A percentile compares a stretch with the other conserved stretches of the same genome.
Conservation (phyloP, 176 grass and related monocot species). For the Hordeum vulgare region DNA sequence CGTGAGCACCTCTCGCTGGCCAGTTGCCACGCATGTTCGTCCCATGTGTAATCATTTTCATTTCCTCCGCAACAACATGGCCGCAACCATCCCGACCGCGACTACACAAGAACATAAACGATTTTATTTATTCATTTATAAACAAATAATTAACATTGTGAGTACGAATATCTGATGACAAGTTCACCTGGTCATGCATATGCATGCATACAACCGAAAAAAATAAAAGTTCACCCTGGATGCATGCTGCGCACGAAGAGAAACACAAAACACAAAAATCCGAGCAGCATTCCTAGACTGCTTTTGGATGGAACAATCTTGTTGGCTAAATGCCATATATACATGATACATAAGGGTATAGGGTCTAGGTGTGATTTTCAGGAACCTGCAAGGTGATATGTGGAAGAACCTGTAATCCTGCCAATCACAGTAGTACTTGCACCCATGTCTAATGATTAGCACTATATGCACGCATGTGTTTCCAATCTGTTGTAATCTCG, state of each 20-base stretch:
- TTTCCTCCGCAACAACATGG: not conserved
- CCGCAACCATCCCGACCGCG: constrained; percentile 9
- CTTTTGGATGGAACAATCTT: not conserved
- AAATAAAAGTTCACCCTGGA: too few relatives aligned
- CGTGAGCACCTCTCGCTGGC: constrained; percentile 24
- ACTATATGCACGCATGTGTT: not conserved
- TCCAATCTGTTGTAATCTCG: not conserved
- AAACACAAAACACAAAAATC: too few relatives aligned
- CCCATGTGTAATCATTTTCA: constrained; percentile 12
- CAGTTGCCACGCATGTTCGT: not conserved
- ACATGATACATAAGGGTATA: too few relatives aligned
- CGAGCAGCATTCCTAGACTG: not conserved
- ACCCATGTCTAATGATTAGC: not conserved
- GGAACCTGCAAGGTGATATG: not conserved
- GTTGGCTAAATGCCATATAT: not conserved
- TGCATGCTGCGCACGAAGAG: too few relatives aligned
- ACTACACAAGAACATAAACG: not conserved
- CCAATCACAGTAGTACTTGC: not conserved
- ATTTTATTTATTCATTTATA: too few relatives aligned
- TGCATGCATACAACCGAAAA: too few relatives aligned
- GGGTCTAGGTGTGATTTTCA: not conserved
- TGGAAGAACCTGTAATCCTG: not conserved
- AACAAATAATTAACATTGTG: too few relatives aligned
- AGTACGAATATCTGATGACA: too few relatives aligned
- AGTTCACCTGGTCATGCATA: too few relatives aligned